Evolutionary conservation across 2,329 filamentous ascomycete species (phyloP), one percentile per base, ranked within the genome.

Genomic region (Orbilia javanica): DNA sequence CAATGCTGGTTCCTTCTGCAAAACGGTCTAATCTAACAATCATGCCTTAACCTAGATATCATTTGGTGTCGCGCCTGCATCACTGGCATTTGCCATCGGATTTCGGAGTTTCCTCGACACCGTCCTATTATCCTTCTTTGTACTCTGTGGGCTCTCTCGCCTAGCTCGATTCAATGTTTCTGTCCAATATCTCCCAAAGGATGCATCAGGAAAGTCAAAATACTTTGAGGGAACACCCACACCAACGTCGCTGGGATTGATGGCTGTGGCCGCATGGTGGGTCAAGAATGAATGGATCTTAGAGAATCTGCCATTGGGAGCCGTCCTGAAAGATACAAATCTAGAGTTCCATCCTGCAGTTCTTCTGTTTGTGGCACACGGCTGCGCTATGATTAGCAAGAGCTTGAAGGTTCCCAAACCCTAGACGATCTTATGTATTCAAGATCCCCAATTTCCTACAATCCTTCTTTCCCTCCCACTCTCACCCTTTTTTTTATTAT

Each of bases 161-260:
- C 90, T 99, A 10, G 96, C 96, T 53, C 92, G 96, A 80, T 99
- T 99, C 90, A 99, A 99, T 84, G 96, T 99, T 64, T 98, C 96
- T 10, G 94, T 96, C 42, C 88, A 90, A 39, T 90, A 91, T 81
- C 89, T 99, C 11, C 96, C 96, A 79, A 97, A 98, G 85, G 96
- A 99, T 84, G 91, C 90, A 60, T 89, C 89, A 0, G 96, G 96
- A 81, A 99, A 99, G 86, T 93, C 92, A 76, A 89, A 92, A 83
- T 99, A 97, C 86, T 99, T 99, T 82, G 96, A 99, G 86, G 96
- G 96, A 81, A 97, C 95, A 0, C 96, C 96, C 0, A 97, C 98
- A 82, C 96, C 96, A 0, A 98, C 94, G 2, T 94, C 92, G 25
- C 87, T 98, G 25, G 90, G 88, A 1, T 90, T 97, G 81, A 93